These are phyloP conservation scores for Stevia rebaudiana DNA, from an alignment of 140 eudicot species.

Conservation along the genomic window DNA sequence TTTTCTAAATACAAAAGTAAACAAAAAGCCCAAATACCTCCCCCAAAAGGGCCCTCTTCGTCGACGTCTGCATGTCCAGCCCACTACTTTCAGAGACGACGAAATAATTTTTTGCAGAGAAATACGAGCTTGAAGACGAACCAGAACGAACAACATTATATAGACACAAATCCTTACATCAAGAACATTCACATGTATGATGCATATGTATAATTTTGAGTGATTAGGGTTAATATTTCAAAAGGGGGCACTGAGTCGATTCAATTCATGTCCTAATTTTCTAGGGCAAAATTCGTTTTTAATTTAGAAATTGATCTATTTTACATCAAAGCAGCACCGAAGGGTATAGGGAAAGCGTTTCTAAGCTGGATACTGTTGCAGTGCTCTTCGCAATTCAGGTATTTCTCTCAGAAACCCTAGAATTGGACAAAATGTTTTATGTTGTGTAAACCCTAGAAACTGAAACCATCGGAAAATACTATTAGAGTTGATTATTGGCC, in stretches of 20 bases:
- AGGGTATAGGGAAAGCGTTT: conserved; percentile 19
- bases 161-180: conserved; percentile 8
- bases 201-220: conserved; percentile 6
- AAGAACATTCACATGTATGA: conserved; percentile 9
- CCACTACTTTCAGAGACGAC: conserved; percentile 39
- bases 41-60: conserved; percentile 31
- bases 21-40: conserved; percentile 8
- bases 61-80: conserved; percentile 56
- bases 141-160: conserved; percentile 30
- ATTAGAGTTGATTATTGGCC: conserved; percentile 20
- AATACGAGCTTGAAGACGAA: conserved; percentile 55
- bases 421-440: conserved; percentile 24
- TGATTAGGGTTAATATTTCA: conserved; percentile 6
- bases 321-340: conserved; percentile 34
- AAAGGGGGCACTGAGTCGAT: conserved; percentile 18
- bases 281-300: conserved; percentile 42
- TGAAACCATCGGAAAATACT: conserved; percentile 2
- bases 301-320: conserved; percentile 25
- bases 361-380: conserved; percentile 31
- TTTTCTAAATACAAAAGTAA: neutral
- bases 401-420: conserved; percentile 46
- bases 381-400: conserved; percentile 55
- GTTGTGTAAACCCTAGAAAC: conserved; percentile 36
- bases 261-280: conserved; percentile 18
- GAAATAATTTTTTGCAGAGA: conserved; percentile 28